These are phyloP conservation scores for Penicillium oxalicum DNA, from an alignment of 2,329 filamentous ascomycete species.

Conservation along the genomic window DNA sequence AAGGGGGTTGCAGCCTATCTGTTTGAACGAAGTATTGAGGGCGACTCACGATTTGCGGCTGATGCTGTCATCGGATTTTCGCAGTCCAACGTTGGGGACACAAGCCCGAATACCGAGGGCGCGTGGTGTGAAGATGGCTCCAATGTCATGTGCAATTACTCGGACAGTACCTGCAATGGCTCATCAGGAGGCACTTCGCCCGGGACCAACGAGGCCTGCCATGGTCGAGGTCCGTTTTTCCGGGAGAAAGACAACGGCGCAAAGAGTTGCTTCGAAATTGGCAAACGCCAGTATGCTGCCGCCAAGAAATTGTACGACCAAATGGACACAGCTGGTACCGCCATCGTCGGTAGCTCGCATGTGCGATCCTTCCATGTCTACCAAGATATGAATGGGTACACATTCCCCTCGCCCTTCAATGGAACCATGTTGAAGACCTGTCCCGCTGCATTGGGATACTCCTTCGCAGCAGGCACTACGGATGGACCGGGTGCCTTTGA, in stretches of 20 bases:
- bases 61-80: slow-evolving; percentile 87
- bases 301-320: slow-evolving; percentile 52
- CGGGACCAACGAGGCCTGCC: slow-evolving; percentile 37
- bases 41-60: slow-evolving; percentile 51
- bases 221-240: slow-evolving; percentile 44
- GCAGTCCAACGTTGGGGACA: slow-evolving; percentile 86
- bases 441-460: slow-evolving; percentile 81
- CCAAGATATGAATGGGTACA: slow-evolving; percentile 70
- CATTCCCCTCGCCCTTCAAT: slow-evolving; percentile 64
- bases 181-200: background rate
- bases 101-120: slow-evolving; percentile 78
- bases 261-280: slow-evolving; percentile 47
- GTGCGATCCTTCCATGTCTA: slow-evolving; percentile 84
- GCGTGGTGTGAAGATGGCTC: slow-evolving; percentile 86
- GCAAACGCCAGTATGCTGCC: slow-evolving; percentile 40
- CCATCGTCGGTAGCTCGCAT: slow-evolving; percentile 52
- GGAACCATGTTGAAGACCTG: slow-evolving; percentile 63
- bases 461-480: slow-evolving; percentile 86
- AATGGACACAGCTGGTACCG: slow-evolving; percentile 37
- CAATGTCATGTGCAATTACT: slow-evolving; percentile 46
- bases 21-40: slow-evolving; percentile 64
- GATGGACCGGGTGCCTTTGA: slow-evolving; percentile 90
- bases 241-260: slow-evolving; percentile 41
- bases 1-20: slow-evolving; percentile 87
- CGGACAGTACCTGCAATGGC: slow-evolving; percentile 72